Percentiles rank a stretch among this genome's conserved stretches.
phyloP scores from a whole-genome alignment of 176 grass and related monocot genomes.

The Lolium rigidum region DNA sequence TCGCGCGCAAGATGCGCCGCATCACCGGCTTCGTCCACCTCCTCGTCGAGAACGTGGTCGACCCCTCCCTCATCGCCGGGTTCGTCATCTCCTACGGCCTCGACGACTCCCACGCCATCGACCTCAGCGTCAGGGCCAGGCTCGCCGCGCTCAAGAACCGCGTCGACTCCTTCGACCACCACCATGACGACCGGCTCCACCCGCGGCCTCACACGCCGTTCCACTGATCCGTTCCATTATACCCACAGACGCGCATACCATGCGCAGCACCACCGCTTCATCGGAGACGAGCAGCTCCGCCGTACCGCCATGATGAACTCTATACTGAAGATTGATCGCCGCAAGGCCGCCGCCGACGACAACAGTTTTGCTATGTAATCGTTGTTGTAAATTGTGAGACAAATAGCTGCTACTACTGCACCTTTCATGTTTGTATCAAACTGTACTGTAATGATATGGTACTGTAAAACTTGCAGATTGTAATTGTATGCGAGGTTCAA shows the following conservation, averaged over 20 bases:
- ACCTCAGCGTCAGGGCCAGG: conserved; percentile 84
- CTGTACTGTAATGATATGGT: conserved; percentile 25
- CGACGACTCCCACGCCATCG: conserved; percentile 75
- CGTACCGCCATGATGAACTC: neutral
- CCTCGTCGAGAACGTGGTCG: conserved; percentile 69
- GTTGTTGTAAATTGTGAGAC: conserved; percentile 48
- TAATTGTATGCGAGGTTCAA: conserved; percentile 8
- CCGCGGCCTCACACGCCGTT: conserved; percentile 10
- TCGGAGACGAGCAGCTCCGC: neutral
- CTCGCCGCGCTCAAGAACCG: conserved; percentile 74
- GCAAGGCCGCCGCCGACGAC: conserved; percentile 24
- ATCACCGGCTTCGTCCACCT: conserved; percentile 83
- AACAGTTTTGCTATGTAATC: conserved; percentile 56
- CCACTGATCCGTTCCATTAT: neutral
- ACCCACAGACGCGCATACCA: neutral
- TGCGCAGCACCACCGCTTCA: neutral
- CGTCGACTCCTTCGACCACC: conserved; percentile 64
- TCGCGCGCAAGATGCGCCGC: conserved; percentile 87
- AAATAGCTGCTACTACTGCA: conserved; percentile 1
- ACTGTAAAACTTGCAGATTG: conserved; percentile 17
- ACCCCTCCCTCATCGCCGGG: conserved; percentile 81
- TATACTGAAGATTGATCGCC: neutral
- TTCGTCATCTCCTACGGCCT: conserved; percentile 85
- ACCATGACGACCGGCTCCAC: conserved; percentile 26
- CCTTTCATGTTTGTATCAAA: conserved; percentile 4